phyloP scores from a whole-genome alignment of 2,329 filamentous ascomycete genomes.

The Botrytis aclada region DNA sequence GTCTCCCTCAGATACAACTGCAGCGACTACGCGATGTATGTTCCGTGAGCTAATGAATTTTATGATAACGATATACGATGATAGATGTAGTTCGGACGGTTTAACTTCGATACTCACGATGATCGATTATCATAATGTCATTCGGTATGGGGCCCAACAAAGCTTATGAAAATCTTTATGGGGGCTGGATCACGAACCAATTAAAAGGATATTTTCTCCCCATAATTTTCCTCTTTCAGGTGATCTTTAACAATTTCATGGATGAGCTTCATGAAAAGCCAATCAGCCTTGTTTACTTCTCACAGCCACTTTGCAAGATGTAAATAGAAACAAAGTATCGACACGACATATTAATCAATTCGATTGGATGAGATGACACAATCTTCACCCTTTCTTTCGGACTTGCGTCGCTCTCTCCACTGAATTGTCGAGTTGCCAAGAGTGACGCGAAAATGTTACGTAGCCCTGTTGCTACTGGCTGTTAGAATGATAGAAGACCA shows the following conservation, averaged over 20 bases:
- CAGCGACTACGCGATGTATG: not conserved
- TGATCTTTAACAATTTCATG: not conserved
- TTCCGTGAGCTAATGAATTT: not conserved
- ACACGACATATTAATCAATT: not conserved
- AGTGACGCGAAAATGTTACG: conserved; percentile 13
- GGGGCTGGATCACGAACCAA: not conserved
- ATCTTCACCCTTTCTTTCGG: not conserved
- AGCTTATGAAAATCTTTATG: not conserved
- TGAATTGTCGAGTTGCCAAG: conserved; percentile 4
- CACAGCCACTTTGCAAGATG: conserved; percentile 7
- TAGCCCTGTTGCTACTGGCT: conserved; percentile 2
- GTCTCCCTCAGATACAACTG: not conserved
- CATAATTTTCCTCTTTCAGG: not conserved
- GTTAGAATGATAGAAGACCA: not conserved
- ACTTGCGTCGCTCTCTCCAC: conserved; percentile 1
- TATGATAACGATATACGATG: not conserved
- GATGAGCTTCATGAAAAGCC: not conserved
- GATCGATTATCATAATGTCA: not conserved
- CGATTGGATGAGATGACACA: not conserved
- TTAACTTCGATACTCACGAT: not conserved
- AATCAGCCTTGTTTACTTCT: conserved; percentile 4
- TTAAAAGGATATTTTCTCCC: not conserved
- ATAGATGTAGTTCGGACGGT: not conserved
- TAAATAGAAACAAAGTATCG: conserved; percentile 12
- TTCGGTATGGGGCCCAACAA: not conserved